Base-by-base conservation (phyloP, 2,329 filamentous ascomycete species). In the Ophiostoma quercus region DNA sequence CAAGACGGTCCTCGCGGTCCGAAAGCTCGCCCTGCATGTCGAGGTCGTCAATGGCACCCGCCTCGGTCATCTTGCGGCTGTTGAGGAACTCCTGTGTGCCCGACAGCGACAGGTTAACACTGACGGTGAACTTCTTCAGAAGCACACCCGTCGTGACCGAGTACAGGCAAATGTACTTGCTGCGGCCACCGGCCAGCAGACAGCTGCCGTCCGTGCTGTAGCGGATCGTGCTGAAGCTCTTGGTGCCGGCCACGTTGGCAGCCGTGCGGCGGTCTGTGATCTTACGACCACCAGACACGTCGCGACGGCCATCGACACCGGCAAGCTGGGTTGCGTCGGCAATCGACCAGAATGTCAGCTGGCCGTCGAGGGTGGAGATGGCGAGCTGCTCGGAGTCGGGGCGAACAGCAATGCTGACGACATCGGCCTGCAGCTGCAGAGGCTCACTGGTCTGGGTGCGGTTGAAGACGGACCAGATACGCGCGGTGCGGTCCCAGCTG, bases 121-220 rank as follows among this genome's bases (percentile, higher is more conserved):
- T 96, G 76, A 98, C 94, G 1, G 94, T 97, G 77, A 91, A 99
- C 77, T 97, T 97, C 79, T 96, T 97, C 70, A 98, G 83, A 12
- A 99, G 82, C 0, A 95, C 92, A 78, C 95, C 93, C 0, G 94
- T 96, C 71, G 89, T 88, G 41, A 96, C 92, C n/a, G 96, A 94
- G 80, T 99, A 99, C 71, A 99, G 80, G 77, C 95, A 98, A 68
- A 99, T 97, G 79, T 96, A 97, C 81, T 99, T 99, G 88, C 93
- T 97, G 83, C 95, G 97, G 41, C 95, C 95, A 66, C 88, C 94
- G 0, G 94, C 95, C 57, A 99, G 83, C 12, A 99, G 84, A 75
- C 95, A 97, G 72, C 88, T 91, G 14, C 95, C 95, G 77, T 99
- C 95, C 1, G 92, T 90, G 77, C 93, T 97, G 81, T 98, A 99